A percentile compares a stretch with the other conserved stretches of the same genome.
Conservation (phyloP, 352 stramenopile genomes). For the Phytophthora sp. region DNA sequence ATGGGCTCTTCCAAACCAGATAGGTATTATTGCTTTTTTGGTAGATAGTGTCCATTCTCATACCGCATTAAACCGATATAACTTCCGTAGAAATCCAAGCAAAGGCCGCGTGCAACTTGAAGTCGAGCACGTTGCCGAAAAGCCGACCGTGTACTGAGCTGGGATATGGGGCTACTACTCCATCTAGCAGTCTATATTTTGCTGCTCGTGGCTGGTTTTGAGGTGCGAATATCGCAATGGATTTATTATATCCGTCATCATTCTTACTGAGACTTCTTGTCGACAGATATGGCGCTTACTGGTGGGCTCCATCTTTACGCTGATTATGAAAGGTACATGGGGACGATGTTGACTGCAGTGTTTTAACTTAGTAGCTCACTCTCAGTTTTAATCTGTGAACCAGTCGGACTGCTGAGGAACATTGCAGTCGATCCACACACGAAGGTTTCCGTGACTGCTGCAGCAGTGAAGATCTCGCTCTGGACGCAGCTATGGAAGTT, state of each 20-base stretch:
- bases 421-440: conserved; percentile 47
- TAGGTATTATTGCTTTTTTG: too few relatives aligned
- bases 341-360: too few relatives aligned
- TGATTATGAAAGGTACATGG: conserved; percentile 35
- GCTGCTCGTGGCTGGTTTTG: conserved; percentile 26
- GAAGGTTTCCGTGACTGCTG: conserved; percentile 50
- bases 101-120: not conserved
- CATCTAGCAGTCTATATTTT: conserved; percentile 16
- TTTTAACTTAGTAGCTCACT: too few relatives aligned
- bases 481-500: conserved; percentile 64
- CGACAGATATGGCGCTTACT: conserved; percentile 34
- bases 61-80: too few relatives aligned
- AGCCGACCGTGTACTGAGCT: too few relatives aligned
- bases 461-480: conserved; percentile 51
- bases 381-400: not conserved
- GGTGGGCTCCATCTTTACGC: conserved; percentile 16
- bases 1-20: too few relatives aligned
- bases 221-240: conserved; percentile 10
- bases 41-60: too few relatives aligned
- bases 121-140: too few relatives aligned
- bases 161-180: conserved; percentile 23
- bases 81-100: too few relatives aligned
- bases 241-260: not conserved
- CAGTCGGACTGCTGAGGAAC: conserved; percentile 58
- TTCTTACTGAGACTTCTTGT: conserved; percentile 5